A percentile compares a stretch with the other conserved stretches of the same genome.
phyloP scores from a whole-genome alignment of 805 yeast genomes.

The Suhomyces emberorum region DNA sequence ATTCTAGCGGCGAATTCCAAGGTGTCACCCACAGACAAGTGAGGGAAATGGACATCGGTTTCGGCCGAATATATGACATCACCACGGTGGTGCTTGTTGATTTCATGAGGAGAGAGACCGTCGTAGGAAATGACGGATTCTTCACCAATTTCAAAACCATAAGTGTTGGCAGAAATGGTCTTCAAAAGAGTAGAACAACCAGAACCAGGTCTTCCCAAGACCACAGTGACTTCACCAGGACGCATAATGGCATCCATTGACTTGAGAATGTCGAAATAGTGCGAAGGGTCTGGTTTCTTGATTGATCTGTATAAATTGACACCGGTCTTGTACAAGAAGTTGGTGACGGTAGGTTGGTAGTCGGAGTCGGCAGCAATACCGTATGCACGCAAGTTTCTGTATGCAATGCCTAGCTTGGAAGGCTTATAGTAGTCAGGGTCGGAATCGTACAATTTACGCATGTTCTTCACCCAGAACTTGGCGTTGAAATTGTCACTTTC shows the following conservation, averaged over 20 bases:
- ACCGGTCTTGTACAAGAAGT: constrained; percentile 26
- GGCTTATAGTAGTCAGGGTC: constrained; percentile 67
- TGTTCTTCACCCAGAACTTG: constrained; percentile 64
- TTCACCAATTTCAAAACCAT: constrained; percentile 34
- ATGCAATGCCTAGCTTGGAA: constrained; percentile 56
- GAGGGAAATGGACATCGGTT: constrained; percentile 56
- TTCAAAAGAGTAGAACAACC: constrained; percentile 41
- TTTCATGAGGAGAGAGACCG: constrained; percentile 30
- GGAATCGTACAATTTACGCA: constrained; percentile 48
- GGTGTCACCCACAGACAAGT: constrained; percentile 53
- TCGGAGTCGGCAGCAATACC: constrained; percentile 70
- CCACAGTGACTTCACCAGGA: constrained; percentile 41
- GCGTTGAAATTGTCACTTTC: constrained; percentile 55
- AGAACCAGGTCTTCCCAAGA: constrained; percentile 41
- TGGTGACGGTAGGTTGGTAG: constrained; percentile 58
- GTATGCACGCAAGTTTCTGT: constrained; percentile 54
- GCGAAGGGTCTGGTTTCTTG: constrained; percentile 19
- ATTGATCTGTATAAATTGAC: constrained; percentile 15
- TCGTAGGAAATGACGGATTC: constrained; percentile 32
- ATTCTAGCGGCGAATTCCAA: constrained; percentile 53
- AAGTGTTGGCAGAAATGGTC: constrained; percentile 36
- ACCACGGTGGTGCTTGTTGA: constrained; percentile 30
- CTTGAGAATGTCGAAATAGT: constrained; percentile 31
- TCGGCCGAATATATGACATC: constrained; percentile 48
- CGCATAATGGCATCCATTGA: constrained; percentile 33